Percentiles rank a stretch among this genome's conserved stretches.
Evolutionary conservation across 768 basidiomycete genomes (phyloP).

Genomic region (Brasilioporus rufonigricans): DNA sequence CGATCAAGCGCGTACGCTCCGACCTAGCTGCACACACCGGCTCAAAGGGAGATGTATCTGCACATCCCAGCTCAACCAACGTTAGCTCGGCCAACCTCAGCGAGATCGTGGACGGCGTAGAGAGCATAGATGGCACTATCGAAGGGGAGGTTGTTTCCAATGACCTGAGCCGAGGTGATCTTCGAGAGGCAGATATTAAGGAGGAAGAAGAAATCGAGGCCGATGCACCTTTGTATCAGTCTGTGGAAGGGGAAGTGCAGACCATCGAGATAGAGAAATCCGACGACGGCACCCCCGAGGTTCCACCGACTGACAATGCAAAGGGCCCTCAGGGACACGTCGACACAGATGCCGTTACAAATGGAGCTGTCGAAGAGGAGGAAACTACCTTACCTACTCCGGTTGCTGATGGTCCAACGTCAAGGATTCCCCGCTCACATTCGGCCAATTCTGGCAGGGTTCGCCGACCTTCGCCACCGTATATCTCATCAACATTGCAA

Average conservation of each 20-base stretch:
- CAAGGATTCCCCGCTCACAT: slow-evolving; percentile 71
- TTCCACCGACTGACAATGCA: slow-evolving; percentile 6
- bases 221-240: slow-evolving; percentile 1
- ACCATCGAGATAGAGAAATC: slow-evolving; percentile 23
- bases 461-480: slow-evolving; percentile 56
- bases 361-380: slow-evolving; percentile 27
- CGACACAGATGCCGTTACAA: slow-evolving; percentile 24
- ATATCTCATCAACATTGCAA: slow-evolving; percentile 49
- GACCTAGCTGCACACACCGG: slow-evolving; percentile 75
- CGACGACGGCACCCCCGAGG: slow-evolving; percentile 18
- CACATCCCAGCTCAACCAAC: slow-evolving; percentile 21
- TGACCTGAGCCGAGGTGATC: slow-evolving; percentile 14
- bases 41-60: slow-evolving; percentile 30
- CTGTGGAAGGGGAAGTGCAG: slow-evolving; percentile 9
- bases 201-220: slow-evolving; percentile 27
- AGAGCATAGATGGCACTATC: slow-evolving; percentile 29
- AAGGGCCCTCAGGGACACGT: slow-evolving; percentile 9
- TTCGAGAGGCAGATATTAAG: slow-evolving; percentile 24
- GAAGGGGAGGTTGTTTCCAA: slow-evolving; percentile 23
- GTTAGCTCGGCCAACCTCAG: slow-evolving; percentile 32
- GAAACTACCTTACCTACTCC: slow-evolving; percentile 37
- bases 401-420: slow-evolving; percentile 33
- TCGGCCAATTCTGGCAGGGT: slow-evolving; percentile 76
- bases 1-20: slow-evolving; percentile 83
- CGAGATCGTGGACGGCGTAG: slow-evolving; percentile 30